These are phyloP conservation scores for Talaromyces sp. DNA, from an alignment of 2,329 filamentous ascomycete genomes.

Conservation along the genomic window DNA sequence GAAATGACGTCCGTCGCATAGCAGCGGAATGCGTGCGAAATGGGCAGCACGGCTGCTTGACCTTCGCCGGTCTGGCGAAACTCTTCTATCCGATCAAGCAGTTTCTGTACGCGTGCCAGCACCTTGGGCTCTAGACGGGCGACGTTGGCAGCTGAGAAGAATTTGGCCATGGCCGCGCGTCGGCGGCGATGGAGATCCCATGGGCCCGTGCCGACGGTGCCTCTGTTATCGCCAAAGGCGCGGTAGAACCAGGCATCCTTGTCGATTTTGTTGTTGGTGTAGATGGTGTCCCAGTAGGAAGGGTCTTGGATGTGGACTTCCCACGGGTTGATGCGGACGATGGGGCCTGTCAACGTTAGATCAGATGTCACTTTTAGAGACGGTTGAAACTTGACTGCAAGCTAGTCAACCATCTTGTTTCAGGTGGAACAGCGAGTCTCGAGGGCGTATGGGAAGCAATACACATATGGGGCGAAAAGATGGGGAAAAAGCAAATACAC, in stretches of 20 bases:
- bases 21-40: slow-evolving; percentile 19
- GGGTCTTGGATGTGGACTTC: slow-evolving; percentile 39
- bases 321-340: slow-evolving; percentile 37
- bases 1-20: slow-evolving; percentile 19
- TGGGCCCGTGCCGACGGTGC: slow-evolving; percentile 18
- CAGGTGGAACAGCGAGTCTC: not conserved
- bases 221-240: slow-evolving; percentile 18
- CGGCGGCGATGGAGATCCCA: slow-evolving; percentile 41
- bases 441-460: too few species aligned
- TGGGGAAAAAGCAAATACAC: slow-evolving; percentile 3
- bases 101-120: slow-evolving; percentile 24
- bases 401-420: not conserved
- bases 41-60: not conserved
- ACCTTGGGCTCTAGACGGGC: slow-evolving; percentile 35
- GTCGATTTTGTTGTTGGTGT: slow-evolving; percentile 21
- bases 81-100: slow-evolving; percentile 18
- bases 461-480: not conserved
- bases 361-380: not conserved
- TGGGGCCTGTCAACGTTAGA: slow-evolving; percentile 27
- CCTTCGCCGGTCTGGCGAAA: not conserved
- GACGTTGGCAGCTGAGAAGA: slow-evolving; percentile 45
- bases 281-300: slow-evolving; percentile 33
- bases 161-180: slow-evolving; percentile 40
- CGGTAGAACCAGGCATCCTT: slow-evolving; percentile 19
- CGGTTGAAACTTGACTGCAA: not conserved